phyloP scores from a whole-genome alignment of 2,329 filamentous ascomycete genomes.

The Sphaerulina musiva region DNA sequence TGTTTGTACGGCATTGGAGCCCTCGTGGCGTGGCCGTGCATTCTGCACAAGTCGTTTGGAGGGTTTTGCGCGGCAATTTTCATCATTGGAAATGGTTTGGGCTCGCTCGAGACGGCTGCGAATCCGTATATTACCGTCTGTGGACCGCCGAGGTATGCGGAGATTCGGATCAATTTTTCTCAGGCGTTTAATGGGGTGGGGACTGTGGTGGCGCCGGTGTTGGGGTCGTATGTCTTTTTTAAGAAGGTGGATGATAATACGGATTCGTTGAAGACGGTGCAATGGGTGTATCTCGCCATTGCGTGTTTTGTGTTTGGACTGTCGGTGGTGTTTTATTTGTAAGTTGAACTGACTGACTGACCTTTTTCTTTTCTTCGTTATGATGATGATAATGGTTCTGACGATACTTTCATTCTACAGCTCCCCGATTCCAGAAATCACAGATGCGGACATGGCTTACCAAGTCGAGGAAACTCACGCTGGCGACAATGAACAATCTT shows the following conservation, averaged over 20 bases:
- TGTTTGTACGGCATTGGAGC: constrained; percentile 52
- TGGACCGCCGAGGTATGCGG: constrained; percentile 53
- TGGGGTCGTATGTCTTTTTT: constrained; percentile 58
- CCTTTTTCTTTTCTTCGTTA: not conserved
- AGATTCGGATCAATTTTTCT: constrained; percentile 53
- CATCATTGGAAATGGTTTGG: constrained; percentile 47
- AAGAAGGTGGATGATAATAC: constrained; percentile 46
- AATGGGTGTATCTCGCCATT: constrained; percentile 60
- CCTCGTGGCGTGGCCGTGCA: constrained; percentile 54
- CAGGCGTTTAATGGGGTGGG: constrained; percentile 55
- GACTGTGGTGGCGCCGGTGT: constrained; percentile 52
- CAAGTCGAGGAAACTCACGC: constrained; percentile 38
- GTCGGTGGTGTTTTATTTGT: constrained; percentile 53
- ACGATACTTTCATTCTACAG: constrained; percentile 7
- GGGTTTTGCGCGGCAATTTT: constrained; percentile 57
- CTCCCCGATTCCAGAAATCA: constrained; percentile 50
- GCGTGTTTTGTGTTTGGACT: constrained; percentile 54
- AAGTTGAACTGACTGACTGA: not conserved
- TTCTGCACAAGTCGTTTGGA: constrained; percentile 50
- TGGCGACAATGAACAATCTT: constrained; percentile 41
- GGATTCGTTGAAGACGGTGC: constrained; percentile 52
- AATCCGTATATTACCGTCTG: constrained; percentile 51
- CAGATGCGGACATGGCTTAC: constrained; percentile 56
- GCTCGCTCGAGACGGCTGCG: constrained; percentile 54
- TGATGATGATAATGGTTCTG: not conserved